Base-by-base conservation (phyloP, 345 rosid genomes). In the Hibiscus mutabilis region DNA sequence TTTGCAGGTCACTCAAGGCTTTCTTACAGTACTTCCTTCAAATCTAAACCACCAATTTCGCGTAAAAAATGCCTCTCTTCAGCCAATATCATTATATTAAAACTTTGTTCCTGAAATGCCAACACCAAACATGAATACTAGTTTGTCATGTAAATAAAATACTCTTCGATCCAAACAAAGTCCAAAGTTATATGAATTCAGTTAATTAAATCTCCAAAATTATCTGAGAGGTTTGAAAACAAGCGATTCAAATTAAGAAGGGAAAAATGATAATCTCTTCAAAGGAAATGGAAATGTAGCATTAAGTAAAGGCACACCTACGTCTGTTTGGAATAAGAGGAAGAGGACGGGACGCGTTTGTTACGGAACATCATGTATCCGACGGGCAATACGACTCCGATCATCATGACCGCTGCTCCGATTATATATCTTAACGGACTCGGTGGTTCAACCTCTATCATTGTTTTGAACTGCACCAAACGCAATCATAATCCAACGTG, bases 361-460 rank as follows among this genome's bases (percentile, higher is more conserved):
- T 86, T 96, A 15, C 98, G 92, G 82, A 96, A 89, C 99, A 92
- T 92, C 99, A 90, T 89, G 86, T 92, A 96, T 72, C 99, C 99
- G 68, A 92, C 91, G 63, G 99, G 99, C 55, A 96, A 78, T 24
- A 96, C 99, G 3, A 96, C 99, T 76, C 98, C 99, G 57, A 89
- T 84, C 98, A 96, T 85, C 99, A 96, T 96, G 63, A 96, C 79
- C 74, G 86, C 89, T 14, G 96, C 91, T 78, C 99, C 99, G 67
- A 92, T 85, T 61, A 96, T 63, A 81, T 92, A 92, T 68, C 99
- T 85, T 29, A 86, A 40, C 74, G 89, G 93, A 84, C 97, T 92
- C 74, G 99, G 99, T 22, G 97, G 95, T 84, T 89, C 98, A 73
- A 96, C 99, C 84, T 92, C 98, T 21, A 87, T 46, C 77, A 91